Percentiles rank a stretch among this genome's conserved stretches.
phyloP scores from a whole-genome alignment of 768 basidiomycete genomes.

The Tricholoma furcatifolium region DNA sequence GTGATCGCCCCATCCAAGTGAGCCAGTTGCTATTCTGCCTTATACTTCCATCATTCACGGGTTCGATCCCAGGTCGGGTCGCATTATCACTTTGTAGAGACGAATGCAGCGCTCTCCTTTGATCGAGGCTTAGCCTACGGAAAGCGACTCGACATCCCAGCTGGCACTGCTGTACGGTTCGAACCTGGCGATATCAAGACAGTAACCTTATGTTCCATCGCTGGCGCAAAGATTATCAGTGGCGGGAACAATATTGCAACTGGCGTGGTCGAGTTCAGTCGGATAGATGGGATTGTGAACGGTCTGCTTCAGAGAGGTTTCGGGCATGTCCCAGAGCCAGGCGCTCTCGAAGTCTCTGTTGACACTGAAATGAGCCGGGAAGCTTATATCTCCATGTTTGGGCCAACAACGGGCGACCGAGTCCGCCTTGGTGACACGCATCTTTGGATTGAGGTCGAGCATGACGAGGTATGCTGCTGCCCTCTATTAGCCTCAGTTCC shows the following conservation, averaged over 20 bases:
- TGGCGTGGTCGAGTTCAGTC: slow-evolving; percentile 44
- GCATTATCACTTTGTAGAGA: slow-evolving; percentile 93
- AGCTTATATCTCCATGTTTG: slow-evolving; percentile 90
- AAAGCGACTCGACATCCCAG: slow-evolving; percentile 86
- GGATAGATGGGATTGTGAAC: slow-evolving; percentile 46
- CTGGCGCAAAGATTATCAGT: slow-evolving; percentile 65
- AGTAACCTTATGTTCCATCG: slow-evolving; percentile 78
- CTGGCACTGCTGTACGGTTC: slow-evolving; percentile 95
- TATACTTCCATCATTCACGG: slow-evolving; percentile 2
- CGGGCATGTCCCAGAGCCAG: slow-evolving; percentile 66
- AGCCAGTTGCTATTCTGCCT: slow-evolving; percentile 8
- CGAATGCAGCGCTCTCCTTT: slow-evolving; percentile 77
- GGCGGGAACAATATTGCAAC: slow-evolving; percentile 80
- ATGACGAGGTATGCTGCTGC: slow-evolving; percentile 64
- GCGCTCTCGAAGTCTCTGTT: slow-evolving; percentile 45
- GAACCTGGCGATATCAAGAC: slow-evolving; percentile 91
- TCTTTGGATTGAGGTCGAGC: slow-evolving; percentile 92
- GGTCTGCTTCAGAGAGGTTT: slow-evolving; percentile 63
- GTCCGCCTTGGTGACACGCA: slow-evolving; percentile 86
- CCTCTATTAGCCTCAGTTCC: neutral
- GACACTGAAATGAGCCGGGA: slow-evolving; percentile 65
- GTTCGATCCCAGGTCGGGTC: slow-evolving; percentile 71
- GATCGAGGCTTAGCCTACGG: slow-evolving; percentile 82
- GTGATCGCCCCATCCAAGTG: slow-evolving; percentile 92
- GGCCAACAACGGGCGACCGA: slow-evolving; percentile 89